Evolutionary conservation across 208 protist genomes (phyloP).

Genomic region (Borovskyia barvae): DNA sequence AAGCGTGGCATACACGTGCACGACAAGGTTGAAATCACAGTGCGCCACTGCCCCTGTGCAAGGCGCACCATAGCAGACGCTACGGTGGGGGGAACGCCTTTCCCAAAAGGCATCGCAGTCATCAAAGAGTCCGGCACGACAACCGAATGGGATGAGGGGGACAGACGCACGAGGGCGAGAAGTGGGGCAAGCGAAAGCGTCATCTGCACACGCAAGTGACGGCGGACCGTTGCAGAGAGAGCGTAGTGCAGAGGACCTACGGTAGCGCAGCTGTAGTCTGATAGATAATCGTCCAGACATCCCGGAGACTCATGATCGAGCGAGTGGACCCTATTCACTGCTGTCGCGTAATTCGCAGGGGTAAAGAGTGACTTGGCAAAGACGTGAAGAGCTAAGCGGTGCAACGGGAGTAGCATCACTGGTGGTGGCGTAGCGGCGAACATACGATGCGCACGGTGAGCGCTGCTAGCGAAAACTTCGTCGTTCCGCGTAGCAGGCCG

Average conservation of each 20-base stretch:
- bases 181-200: constrained; percentile 44
- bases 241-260: constrained; percentile 59
- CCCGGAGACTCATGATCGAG: background rate
- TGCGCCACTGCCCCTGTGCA: constrained; percentile 29
- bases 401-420: constrained; percentile 20
- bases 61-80: constrained; percentile 5
- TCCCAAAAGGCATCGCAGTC: background rate
- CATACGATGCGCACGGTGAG: constrained; percentile 13
- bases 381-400: constrained; percentile 11
- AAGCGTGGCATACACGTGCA: constrained; percentile 66
- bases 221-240: constrained; percentile 48
- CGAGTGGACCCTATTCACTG: constrained; percentile 43
- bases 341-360: constrained; percentile 34
- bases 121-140: background rate
- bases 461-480: constrained; percentile 30
- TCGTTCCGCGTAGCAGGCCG: constrained; percentile 47
- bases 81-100: background rate
- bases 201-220: constrained; percentile 51
- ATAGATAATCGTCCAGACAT: constrained; percentile 38
- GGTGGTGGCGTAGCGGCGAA: constrained; percentile 10
- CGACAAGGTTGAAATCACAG: constrained; percentile 36
- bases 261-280: constrained; percentile 46
- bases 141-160: background rate
- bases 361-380: constrained; percentile 43
- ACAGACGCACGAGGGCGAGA: constrained; percentile 1